Evolutionary conservation across 495 filamentous ascomycete species (phyloP).

Genomic region (Lepraria neglecta): DNA sequence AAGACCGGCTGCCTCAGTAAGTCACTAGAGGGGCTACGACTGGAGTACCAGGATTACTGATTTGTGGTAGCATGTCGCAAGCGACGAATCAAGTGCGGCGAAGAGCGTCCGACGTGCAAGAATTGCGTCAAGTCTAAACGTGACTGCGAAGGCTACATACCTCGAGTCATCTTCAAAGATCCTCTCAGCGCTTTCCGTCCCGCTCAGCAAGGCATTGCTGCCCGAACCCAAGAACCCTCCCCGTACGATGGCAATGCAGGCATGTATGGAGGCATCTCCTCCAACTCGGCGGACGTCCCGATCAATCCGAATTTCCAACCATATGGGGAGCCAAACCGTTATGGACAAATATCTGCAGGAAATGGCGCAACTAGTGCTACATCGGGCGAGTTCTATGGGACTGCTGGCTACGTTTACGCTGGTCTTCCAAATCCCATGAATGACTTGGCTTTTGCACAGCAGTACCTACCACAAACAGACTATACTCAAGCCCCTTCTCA

Average conservation of each 20-base stretch:
- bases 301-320: slow-evolving; percentile 25
- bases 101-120: slow-evolving; percentile 82
- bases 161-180: slow-evolving; percentile 86
- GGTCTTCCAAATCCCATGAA: neutral
- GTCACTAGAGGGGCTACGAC: slow-evolving; percentile 25
- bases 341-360: slow-evolving; percentile 9
- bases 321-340: slow-evolving; percentile 12
- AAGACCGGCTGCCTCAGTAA: slow-evolving; percentile 95
- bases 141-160: slow-evolving; percentile 90
- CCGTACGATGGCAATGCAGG: slow-evolving; percentile 14
- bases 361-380: neutral
- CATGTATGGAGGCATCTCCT: slow-evolving; percentile 13
- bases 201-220: slow-evolving; percentile 16
- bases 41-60: slow-evolving; percentile 19
- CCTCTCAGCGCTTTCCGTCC: slow-evolving; percentile 57
- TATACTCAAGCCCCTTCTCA: slow-evolving; percentile 5
- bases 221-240: slow-evolving; percentile 18
- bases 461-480: neutral
- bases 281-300: slow-evolving; percentile 12
- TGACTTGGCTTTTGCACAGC: slow-evolving; percentile 8
- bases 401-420: slow-evolving; percentile 10
- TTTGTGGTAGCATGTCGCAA: slow-evolving; percentile 70
- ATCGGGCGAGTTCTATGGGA: slow-evolving; percentile 15
- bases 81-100: slow-evolving; percentile 94
- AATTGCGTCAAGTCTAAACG: slow-evolving; percentile 95